Evolutionary conservation across 768 basidiomycete genomes (phyloP).

Genomic region (Lactarius deliciosus): DNA sequence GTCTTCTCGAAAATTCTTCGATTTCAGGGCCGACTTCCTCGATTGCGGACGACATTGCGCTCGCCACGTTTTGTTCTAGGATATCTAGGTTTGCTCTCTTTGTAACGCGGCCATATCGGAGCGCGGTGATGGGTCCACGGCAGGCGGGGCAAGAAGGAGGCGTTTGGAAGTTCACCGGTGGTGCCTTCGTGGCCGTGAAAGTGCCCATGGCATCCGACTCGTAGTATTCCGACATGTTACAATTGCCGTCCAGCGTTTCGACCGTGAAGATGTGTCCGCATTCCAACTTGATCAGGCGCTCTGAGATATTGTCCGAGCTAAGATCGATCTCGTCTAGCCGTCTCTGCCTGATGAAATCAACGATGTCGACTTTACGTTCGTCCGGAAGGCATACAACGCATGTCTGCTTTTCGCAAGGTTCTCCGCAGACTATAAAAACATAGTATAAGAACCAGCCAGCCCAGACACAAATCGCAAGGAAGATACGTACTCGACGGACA

Average conservation of each 20-base stretch:
- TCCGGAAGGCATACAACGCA: conserved; percentile 37
- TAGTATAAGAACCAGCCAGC: background rate
- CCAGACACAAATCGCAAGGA: background rate
- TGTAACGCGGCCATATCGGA: conserved; percentile 39
- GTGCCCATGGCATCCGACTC: conserved; percentile 30
- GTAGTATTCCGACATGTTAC: conserved; percentile 37
- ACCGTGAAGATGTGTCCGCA: conserved; percentile 44
- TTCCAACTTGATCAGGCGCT: conserved; percentile 34
- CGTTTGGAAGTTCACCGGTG: conserved; percentile 34
- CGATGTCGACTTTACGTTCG: conserved; percentile 34
- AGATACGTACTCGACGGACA: conserved; percentile 40
- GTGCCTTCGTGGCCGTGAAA: conserved; percentile 32
- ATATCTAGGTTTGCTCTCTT: conserved; percentile 42
- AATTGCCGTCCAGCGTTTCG: conserved; percentile 42
- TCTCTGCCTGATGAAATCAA: conserved; percentile 40
- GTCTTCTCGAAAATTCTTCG: conserved; percentile 13
- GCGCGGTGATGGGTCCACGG: conserved; percentile 36
- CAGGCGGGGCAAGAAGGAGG: conserved; percentile 41
- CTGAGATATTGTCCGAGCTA: conserved; percentile 34
- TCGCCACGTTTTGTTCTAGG: conserved; percentile 40
- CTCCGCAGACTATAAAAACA: conserved; percentile 38
- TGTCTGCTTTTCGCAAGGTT: conserved; percentile 37
- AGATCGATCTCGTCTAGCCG: conserved; percentile 34
- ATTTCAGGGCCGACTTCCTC: conserved; percentile 25
- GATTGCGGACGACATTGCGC: conserved; percentile 33